Conservation (phyloP, 768 basidiomycete species). For the Lentinula raphanica region DNA sequence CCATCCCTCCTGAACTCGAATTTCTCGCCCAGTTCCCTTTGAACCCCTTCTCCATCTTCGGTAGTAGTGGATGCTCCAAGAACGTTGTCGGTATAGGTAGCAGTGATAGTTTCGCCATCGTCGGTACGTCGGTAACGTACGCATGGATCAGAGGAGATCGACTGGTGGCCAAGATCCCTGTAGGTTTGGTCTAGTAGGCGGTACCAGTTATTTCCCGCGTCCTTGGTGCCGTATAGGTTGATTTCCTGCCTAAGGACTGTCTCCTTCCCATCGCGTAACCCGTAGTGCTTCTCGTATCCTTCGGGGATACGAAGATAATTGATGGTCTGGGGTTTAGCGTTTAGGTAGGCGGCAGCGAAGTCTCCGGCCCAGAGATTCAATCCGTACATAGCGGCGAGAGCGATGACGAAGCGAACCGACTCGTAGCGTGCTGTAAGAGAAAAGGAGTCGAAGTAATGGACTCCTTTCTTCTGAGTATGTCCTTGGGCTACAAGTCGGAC, state of each 20-base stretch:
- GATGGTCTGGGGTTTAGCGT: too few species aligned
- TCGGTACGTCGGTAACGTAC: neutral
- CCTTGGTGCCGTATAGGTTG: too few species aligned
- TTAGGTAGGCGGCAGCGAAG: too few species aligned
- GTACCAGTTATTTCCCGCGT: conserved; percentile 5
- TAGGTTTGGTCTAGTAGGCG: neutral
- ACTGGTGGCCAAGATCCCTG: neutral
- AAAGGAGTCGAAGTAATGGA: neutral
- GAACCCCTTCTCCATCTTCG: neutral
- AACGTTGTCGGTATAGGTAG: neutral
- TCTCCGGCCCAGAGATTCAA: too few species aligned
- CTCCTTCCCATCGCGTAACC: too few species aligned
- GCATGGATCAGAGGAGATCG: neutral
- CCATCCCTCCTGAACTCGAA: conserved; percentile 1
- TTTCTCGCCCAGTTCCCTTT: neutral
- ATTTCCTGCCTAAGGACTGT: too few species aligned
- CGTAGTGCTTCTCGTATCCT: too few species aligned
- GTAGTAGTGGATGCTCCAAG: neutral
- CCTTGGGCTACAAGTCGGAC: too few species aligned
- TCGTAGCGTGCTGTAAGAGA: neutral
- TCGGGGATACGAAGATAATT: too few species aligned
- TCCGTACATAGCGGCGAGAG: conserved; percentile 4
- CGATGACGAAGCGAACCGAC: neutral
- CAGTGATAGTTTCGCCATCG: neutral
- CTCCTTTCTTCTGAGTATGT: too few species aligned